Conservation (phyloP, 805 yeast genomes). For the Sugiyamaella mastotermitis region DNA sequence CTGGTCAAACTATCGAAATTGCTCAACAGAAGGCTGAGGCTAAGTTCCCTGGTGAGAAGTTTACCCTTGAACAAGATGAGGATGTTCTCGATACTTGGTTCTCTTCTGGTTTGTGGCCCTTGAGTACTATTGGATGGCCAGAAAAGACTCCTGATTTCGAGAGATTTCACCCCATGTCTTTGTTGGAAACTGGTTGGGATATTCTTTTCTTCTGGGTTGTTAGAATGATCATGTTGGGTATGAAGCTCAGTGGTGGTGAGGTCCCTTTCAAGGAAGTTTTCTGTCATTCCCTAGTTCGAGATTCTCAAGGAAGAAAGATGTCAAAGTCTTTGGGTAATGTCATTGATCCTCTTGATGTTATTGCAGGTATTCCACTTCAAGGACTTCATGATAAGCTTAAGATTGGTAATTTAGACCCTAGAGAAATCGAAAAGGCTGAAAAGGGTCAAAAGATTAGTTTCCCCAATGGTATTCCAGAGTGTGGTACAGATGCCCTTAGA, state of each 20-base stretch:
- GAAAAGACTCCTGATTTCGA: conserved; percentile 63
- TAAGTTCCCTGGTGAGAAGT: conserved; percentile 64
- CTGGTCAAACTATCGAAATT: conserved; percentile 78
- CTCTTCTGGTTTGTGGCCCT: conserved; percentile 97
- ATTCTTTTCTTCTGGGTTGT: conserved; percentile 98
- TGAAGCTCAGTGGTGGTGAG: conserved; percentile 74
- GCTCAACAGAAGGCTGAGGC: conserved; percentile 75
- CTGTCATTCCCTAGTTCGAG: conserved; percentile 97
- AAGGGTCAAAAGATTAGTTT: conserved; percentile 83
- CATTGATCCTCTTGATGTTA: conserved; percentile 92
- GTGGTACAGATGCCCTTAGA: conserved; percentile 98
- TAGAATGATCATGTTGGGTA: conserved; percentile 88
- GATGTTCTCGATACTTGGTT: conserved; percentile 99
- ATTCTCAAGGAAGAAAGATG: conserved; percentile 99
- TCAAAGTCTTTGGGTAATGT: conserved; percentile 97
- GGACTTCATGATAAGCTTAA: conserved; percentile 70
- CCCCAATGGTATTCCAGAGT: conserved; percentile 97
- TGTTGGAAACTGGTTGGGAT: conserved; percentile 99
- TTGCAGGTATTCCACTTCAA: conserved; percentile 76
- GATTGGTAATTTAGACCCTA: conserved; percentile 81
- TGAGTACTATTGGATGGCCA: conserved; percentile 97
- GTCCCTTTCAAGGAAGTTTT: conserved; percentile 94
- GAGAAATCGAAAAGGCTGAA: conserved; percentile 80
- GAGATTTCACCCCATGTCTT: conserved; percentile 79
- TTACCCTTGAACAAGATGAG: conserved; percentile 87